These are phyloP conservation scores for Leishmania arabica DNA, from an alignment of 208 protist genomes.

Conservation along the genomic window DNA sequence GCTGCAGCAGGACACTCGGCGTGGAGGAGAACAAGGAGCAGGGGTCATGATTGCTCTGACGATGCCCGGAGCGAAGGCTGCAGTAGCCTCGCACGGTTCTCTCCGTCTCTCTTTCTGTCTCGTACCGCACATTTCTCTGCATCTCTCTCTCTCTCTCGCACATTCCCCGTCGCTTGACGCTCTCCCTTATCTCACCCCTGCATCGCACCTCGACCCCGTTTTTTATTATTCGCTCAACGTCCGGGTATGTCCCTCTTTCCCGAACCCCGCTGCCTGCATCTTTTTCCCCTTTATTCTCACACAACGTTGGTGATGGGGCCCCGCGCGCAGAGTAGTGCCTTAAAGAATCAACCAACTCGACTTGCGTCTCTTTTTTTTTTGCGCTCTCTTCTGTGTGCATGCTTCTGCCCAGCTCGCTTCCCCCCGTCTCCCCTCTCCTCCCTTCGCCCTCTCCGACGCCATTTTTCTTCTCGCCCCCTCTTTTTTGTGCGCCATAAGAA, in stretches of 20 bases:
- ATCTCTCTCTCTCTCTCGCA: not conserved
- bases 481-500: not conserved
- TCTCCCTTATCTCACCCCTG: not conserved
- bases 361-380: conserved; percentile 1
- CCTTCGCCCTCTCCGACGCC: not conserved
- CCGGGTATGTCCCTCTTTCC: not conserved
- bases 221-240: not conserved
- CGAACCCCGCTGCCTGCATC: not conserved
- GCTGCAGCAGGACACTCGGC: not conserved
- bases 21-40: not conserved
- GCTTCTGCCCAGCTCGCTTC: not conserved
- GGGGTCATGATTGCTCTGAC: not conserved
- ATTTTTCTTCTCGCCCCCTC: no score
- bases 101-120: not conserved
- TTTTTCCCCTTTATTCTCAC: no score
- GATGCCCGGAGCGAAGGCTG: not conserved
- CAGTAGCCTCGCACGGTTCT: not conserved
- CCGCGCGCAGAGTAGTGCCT: not conserved
- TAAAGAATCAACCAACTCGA: not conserved
- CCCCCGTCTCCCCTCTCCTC: not conserved
- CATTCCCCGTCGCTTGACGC: not conserved
- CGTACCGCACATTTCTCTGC: no score
- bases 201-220: not conserved
- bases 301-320: not conserved
- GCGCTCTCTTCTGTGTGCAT: not conserved